A percentile compares a stretch with the other conserved stretches of the same genome.
Conservation (phyloP, 2,329 filamentous ascomycete genomes). For the Botrytis fabae region DNA sequence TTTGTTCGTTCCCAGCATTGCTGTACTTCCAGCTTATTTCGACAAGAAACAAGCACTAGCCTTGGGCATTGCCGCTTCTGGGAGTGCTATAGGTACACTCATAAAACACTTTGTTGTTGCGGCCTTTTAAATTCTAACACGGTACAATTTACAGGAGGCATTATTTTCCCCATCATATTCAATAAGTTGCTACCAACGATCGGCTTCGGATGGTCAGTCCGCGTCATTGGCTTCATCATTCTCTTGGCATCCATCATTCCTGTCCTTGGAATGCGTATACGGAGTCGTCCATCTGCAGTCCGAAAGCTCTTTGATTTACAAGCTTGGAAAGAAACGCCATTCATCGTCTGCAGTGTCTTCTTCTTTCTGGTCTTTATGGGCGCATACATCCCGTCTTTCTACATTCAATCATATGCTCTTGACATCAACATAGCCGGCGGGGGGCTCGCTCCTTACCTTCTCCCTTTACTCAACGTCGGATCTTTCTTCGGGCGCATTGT, state of each 20-base stretch:
- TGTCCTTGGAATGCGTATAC: slow-evolving; percentile 1
- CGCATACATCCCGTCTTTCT: slow-evolving; percentile 20
- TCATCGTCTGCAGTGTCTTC: not conserved
- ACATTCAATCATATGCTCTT: not conserved
- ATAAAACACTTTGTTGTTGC: not conserved
- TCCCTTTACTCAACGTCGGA: slow-evolving; percentile 26
- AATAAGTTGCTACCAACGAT: slow-evolving; percentile 44
- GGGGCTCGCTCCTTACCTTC: slow-evolving; percentile 21
- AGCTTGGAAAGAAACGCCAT: slow-evolving; percentile 17
- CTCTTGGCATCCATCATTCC: slow-evolving; percentile 1
- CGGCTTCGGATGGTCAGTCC: slow-evolving; percentile 50
- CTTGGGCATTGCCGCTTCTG: slow-evolving; percentile 42
- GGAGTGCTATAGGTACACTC: slow-evolving; percentile 41
- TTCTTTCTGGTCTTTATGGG: slow-evolving; percentile 13
- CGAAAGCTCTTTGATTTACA: slow-evolving; percentile 11
- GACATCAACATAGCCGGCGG: not conserved
- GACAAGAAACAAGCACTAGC: slow-evolving; percentile 43
- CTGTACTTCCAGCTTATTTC: slow-evolving; percentile 47
- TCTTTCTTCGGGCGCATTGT: slow-evolving; percentile 27
- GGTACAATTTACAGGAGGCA: slow-evolving; percentile 30
- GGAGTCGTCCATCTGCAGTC: slow-evolving; percentile 1
- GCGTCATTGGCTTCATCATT: slow-evolving; percentile 48
- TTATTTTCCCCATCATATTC: slow-evolving; percentile 49
- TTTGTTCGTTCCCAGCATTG: slow-evolving; percentile 44
- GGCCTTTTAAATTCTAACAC: not conserved